Percentiles rank a stretch among this genome's conserved stretches.
Conservation (phyloP, 163 green algal species). For the Coccomyxa subellipsoidea region DNA sequence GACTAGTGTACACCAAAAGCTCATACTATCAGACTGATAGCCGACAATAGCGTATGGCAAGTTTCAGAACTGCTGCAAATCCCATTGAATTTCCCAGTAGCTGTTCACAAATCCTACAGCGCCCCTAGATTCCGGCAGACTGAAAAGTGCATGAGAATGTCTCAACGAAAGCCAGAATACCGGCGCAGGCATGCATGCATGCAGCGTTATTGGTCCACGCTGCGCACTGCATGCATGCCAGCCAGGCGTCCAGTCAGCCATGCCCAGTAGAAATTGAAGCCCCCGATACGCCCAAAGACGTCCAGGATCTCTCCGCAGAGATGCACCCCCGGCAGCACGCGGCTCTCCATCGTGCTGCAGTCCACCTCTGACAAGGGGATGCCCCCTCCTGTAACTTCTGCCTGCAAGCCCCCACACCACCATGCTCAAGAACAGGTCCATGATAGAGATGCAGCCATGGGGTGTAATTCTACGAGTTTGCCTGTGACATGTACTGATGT, state of each 20-base stretch:
- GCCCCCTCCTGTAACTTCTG: constrained; percentile 83
- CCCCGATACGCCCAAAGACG: constrained; percentile 81
- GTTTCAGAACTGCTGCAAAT: too few relatives aligned
- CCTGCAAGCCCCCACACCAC: constrained; percentile 22
- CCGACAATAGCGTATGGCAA: too few relatives aligned
- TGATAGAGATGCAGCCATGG: too few relatives aligned
- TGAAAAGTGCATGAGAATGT: background rate
- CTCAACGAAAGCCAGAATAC: too few relatives aligned
- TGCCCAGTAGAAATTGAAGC: constrained; percentile 61
- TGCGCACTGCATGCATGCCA: constrained; percentile 8
- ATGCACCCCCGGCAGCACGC: constrained; percentile 48
- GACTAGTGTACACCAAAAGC: too few relatives aligned
- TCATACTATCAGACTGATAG: too few relatives aligned
- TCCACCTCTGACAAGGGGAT: constrained; percentile 74
- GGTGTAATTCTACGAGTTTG: too few relatives aligned
- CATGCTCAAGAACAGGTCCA: background rate
- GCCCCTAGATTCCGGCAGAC: background rate
- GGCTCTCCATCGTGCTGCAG: constrained; percentile 66
- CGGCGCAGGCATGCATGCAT: background rate
- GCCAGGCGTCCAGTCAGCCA: constrained; percentile 40
- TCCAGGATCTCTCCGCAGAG: constrained; percentile 86
- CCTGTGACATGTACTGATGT: too few relatives aligned
- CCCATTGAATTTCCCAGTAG: too few relatives aligned
- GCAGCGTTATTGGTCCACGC: background rate
- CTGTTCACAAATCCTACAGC: too few relatives aligned